These are phyloP conservation scores for Tylopilus orsonianus DNA, from an alignment of 1,284 basidiomycete species.

Conservation along the genomic window DNA sequence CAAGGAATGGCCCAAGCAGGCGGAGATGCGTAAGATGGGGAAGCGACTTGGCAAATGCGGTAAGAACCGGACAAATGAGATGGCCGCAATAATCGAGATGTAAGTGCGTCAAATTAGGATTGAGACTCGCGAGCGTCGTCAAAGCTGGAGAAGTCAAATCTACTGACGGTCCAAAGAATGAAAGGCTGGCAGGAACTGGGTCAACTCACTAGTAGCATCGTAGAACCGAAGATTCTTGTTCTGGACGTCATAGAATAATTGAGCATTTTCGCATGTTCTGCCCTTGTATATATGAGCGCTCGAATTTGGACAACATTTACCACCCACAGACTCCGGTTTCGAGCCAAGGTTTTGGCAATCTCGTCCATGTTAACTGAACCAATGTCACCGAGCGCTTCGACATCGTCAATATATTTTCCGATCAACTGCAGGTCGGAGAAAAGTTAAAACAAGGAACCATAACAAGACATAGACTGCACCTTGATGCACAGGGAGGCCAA, in stretches of 20 bases:
- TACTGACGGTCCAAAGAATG: slow-evolving; percentile 32
- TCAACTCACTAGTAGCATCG: slow-evolving; percentile 79
- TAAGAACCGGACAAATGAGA: slow-evolving; percentile 70
- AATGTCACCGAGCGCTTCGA: slow-evolving; percentile 89
- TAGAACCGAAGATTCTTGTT: slow-evolving; percentile 77
- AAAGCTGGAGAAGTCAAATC: slow-evolving; percentile 71
- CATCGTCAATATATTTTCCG: slow-evolving; percentile 83
- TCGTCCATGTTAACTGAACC: slow-evolving; percentile 79
- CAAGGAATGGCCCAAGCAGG: slow-evolving; percentile 88
- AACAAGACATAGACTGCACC: slow-evolving; percentile 38
- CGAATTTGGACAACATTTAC: neutral
- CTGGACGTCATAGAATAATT: slow-evolving; percentile 78
- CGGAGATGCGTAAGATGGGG: slow-evolving; percentile 70
- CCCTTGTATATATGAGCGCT: neutral
- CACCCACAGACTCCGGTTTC: slow-evolving; percentile 81
- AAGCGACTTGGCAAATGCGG: slow-evolving; percentile 64
- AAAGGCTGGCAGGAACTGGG: slow-evolving; percentile 1
- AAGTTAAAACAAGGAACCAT: neutral
- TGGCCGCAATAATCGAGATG: slow-evolving; percentile 89
- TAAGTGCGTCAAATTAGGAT: slow-evolving; percentile 76
- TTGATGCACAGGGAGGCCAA: slow-evolving; percentile 80
- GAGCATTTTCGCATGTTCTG: slow-evolving; percentile 75
- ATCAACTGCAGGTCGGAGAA: slow-evolving; percentile 57
- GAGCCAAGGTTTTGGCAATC: slow-evolving; percentile 83
- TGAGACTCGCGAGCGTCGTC: slow-evolving; percentile 69